Conservation (phyloP, 2,329 filamentous ascomycete genomes). For the Lizonia empirigonia region DNA sequence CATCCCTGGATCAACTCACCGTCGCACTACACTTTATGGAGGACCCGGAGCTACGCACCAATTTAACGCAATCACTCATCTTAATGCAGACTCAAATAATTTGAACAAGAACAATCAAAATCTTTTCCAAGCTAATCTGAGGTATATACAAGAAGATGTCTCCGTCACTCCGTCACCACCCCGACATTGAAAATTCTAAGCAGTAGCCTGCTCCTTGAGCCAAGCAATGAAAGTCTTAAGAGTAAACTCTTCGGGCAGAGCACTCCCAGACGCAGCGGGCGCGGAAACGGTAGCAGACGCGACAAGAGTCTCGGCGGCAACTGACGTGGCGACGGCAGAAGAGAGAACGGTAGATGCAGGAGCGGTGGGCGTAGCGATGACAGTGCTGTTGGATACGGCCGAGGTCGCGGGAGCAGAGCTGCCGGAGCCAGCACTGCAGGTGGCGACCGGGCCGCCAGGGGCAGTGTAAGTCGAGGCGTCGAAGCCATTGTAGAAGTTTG, state of each 20-base stretch:
- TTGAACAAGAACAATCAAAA: neutral
- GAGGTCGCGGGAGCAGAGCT: slow-evolving; percentile 17
- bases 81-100: neutral
- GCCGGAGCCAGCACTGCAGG: slow-evolving; percentile 33
- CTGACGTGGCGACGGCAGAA: slow-evolving; percentile 2
- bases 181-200: slow-evolving; percentile 1
- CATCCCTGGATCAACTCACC: no score
- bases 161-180: neutral
- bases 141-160: slow-evolving; percentile 15
- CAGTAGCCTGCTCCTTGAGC: slow-evolving; percentile 28
- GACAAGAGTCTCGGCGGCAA: slow-evolving; percentile 5
- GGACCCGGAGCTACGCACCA: no score
- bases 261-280: slow-evolving; percentile 21
- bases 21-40: no score
- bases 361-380: slow-evolving; percentile 3
- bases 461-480: slow-evolving; percentile 37
- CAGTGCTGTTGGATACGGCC: slow-evolving; percentile 19
- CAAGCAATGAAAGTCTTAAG: slow-evolving; percentile 33
- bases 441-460: slow-evolving; percentile 37
- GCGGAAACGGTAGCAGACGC: slow-evolving; percentile 7
- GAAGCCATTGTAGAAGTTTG: slow-evolving; percentile 45
- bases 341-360: slow-evolving; percentile 13
- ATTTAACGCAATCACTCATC: no score
- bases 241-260: slow-evolving; percentile 31
- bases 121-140: slow-evolving; percentile 1